These are phyloP conservation scores for Leishmania guyanensis DNA, from an alignment of 208 protist genomes.

Conservation along the genomic window DNA sequence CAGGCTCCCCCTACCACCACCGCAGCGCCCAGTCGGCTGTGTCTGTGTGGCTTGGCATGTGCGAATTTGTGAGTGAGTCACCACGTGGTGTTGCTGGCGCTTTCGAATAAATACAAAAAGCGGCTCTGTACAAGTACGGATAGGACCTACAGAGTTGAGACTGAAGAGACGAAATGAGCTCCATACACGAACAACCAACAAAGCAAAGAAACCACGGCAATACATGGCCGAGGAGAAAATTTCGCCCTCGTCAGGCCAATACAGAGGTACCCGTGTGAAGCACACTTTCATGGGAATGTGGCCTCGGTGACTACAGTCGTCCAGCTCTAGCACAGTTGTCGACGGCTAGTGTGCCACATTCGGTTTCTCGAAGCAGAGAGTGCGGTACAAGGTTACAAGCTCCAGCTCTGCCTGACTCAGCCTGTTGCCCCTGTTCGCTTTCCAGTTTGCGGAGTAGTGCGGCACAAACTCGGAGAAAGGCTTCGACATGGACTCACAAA, in stretches of 20 bases:
- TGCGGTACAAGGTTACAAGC: constrained; percentile 69
- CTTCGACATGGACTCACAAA: constrained; percentile 28
- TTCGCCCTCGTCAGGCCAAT: not conserved
- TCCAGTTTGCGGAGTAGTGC: constrained; percentile 43
- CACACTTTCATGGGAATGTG: not conserved
- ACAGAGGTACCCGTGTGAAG: not conserved
- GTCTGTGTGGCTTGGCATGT: not conserved
- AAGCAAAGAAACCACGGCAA: not conserved
- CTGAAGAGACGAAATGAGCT: not conserved
- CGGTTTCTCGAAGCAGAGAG: constrained; percentile 61
- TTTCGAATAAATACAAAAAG: not conserved
- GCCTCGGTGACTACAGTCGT: not conserved
- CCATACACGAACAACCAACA: not conserved
- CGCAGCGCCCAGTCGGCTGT: no score
- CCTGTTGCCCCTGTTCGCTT: constrained; percentile 60
- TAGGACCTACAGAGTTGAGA: not conserved
- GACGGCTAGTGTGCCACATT: not conserved
- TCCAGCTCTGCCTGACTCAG: constrained; percentile 55
- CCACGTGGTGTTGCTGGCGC: not conserved
- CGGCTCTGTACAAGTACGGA: not conserved
- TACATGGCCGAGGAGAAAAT: not conserved
- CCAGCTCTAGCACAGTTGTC: not conserved
- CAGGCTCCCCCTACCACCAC: not conserved
- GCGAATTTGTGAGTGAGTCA: not conserved
- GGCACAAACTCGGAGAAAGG: constrained; percentile 44